phyloP scores from a whole-genome alignment of 371 early-diverging fungal genomes.

The Mucor velutinosus region DNA sequence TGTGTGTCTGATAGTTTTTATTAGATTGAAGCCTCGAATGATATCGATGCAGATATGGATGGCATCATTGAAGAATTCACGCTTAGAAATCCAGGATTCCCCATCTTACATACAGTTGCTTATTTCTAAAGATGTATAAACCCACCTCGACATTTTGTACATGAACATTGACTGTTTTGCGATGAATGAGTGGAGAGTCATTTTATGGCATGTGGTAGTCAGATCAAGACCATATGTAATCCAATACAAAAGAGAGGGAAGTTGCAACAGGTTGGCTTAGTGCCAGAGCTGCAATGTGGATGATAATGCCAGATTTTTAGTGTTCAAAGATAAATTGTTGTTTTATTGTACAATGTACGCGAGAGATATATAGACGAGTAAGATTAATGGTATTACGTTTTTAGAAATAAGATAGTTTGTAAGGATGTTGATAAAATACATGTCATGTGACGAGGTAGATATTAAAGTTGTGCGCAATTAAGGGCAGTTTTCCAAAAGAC shows the following conservation, averaged over 20 bases:
- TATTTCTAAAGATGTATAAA: constrained; percentile 48
- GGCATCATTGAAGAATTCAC: constrained; percentile 77
- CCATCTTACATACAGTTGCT: constrained; percentile 62
- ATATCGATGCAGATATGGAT: constrained; percentile 86
- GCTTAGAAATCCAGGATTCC: constrained; percentile 54
- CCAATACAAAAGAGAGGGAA: too few relatives aligned
- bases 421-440: background rate
- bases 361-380: background rate
- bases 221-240: too few relatives aligned
- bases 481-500: constrained; percentile 31
- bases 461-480: constrained; percentile 8
- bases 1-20: background rate
- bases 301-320: too few relatives aligned
- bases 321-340: too few relatives aligned
- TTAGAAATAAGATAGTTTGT: background rate
- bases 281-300: too few relatives aligned
- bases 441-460: background rate
- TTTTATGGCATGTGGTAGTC: too few relatives aligned
- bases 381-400: background rate
- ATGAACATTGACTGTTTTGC: background rate
- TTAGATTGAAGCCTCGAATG: constrained; percentile 68
- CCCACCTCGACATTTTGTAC: background rate
- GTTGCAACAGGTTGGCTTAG: too few relatives aligned
- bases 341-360: background rate
- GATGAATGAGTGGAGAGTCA: too few relatives aligned